phyloP scores from a whole-genome alignment of 179 eudicot species.

The Spergularia azorica region DNA sequence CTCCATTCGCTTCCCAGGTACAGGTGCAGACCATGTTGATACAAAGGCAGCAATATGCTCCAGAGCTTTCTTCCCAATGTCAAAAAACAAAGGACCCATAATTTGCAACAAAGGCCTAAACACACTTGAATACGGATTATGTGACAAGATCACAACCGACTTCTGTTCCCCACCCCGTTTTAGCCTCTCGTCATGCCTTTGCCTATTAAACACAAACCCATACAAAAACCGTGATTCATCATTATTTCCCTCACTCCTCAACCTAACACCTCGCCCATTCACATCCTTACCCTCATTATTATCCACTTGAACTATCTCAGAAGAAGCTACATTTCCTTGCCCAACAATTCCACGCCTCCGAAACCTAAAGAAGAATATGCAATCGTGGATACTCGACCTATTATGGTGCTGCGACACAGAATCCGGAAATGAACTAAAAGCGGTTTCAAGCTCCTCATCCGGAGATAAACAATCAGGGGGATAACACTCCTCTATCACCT shows the following conservation, averaged over 20 bases:
- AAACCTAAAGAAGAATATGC: conserved; percentile 84
- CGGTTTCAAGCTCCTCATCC: conserved; percentile 79
- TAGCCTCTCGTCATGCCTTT: conserved; percentile 94
- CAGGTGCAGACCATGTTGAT: conserved; percentile 81
- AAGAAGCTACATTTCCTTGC: conserved; percentile 25
- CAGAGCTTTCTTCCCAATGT: conserved; percentile 85
- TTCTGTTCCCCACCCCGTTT: conserved; percentile 97
- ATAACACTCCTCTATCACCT: conserved; percentile 86
- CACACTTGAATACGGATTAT: conserved; percentile 75
- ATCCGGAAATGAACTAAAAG: conserved; percentile 92
- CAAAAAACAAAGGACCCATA: conserved; percentile 92
- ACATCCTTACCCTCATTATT: conserved; percentile 15
- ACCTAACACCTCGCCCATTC: background rate
- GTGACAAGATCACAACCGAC: conserved; percentile 90
- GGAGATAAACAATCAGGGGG: conserved; percentile 69
- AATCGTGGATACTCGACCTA: conserved; percentile 82
- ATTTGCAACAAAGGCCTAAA: conserved; percentile 87
- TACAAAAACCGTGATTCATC: conserved; percentile 35
- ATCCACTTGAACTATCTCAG: conserved; percentile 45
- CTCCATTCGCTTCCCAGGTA: conserved; percentile 77
- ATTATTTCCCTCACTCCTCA: conserved; percentile 18
- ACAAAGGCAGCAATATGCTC: conserved; percentile 77
- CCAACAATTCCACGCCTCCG: conserved; percentile 42
- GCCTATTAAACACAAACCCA: conserved; percentile 68
- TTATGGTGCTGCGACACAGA: conserved; percentile 88